Evolutionary conservation across 2,329 filamentous ascomycete genomes (phyloP).

Genomic region (Ophiostoma novo-ulmi): DNA sequence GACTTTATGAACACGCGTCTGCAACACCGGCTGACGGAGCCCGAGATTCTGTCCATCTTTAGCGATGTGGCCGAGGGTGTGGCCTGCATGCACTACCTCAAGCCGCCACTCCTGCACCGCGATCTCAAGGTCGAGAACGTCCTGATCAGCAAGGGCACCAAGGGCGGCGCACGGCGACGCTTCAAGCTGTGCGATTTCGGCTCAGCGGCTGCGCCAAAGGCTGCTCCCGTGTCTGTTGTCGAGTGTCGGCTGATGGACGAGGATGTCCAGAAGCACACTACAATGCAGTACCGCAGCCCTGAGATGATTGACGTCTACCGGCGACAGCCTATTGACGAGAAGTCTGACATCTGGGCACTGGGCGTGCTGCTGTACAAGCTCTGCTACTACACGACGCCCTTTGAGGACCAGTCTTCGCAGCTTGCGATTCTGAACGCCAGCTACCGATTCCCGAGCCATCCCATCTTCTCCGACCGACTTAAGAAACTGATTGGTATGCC

Average conservation of each 20-base stretch:
- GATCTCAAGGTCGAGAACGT: slow-evolving; percentile 99
- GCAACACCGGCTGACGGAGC: slow-evolving; percentile 93
- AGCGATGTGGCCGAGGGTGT: slow-evolving; percentile 93
- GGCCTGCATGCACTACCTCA: slow-evolving; percentile 98
- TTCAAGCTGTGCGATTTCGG: slow-evolving; percentile 99
- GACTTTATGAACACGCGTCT: slow-evolving; percentile 99
- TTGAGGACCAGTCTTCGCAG: slow-evolving; percentile 86
- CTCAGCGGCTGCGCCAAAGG: slow-evolving; percentile 75
- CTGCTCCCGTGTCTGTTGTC: slow-evolving; percentile 77
- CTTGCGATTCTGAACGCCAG: slow-evolving; percentile 95
- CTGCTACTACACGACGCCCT: slow-evolving; percentile 98
- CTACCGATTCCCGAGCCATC: slow-evolving; percentile 85
- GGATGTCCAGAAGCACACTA: slow-evolving; percentile 94
- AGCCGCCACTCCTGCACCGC: slow-evolving; percentile 83
- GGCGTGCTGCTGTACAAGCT: slow-evolving; percentile 95
- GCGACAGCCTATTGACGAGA: slow-evolving; percentile 95
- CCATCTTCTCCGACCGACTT: slow-evolving; percentile 79
- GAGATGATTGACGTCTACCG: slow-evolving; percentile 99
- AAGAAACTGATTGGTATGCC: slow-evolving; percentile 80
- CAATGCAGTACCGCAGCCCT: slow-evolving; percentile 92
- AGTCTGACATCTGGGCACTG: slow-evolving; percentile 96
- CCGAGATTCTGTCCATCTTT: slow-evolving; percentile 96
- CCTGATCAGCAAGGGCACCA: slow-evolving; percentile 60
- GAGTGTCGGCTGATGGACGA: slow-evolving; percentile 94
- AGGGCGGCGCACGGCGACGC: slow-evolving; percentile 53